Percentiles rank a stretch among this genome's conserved stretches.
These are phyloP conservation scores for Phytophthora citrophthora DNA, from an alignment of 352 stramenopile genomes.

Conservation along the genomic window DNA sequence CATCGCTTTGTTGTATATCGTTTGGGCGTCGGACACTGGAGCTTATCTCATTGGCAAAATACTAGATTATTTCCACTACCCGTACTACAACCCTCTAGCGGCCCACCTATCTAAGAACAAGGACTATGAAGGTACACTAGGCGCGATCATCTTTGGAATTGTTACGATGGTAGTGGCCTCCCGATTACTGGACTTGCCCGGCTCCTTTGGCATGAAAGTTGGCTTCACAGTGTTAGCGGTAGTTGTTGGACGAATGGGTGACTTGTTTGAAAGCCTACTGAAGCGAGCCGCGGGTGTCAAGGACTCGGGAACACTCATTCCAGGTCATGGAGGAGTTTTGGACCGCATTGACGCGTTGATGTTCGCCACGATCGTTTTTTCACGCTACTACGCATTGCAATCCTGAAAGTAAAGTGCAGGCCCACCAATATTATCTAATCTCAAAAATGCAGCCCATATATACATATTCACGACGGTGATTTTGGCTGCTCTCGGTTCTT, in stretches of 20 bases:
- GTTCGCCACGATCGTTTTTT: conserved; percentile 77
- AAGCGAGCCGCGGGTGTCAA: conserved; percentile 95
- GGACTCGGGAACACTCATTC: conserved; percentile 94
- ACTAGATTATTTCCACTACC: conserved; percentile 87
- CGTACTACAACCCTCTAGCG: conserved; percentile 78
- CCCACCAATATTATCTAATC: too few species aligned
- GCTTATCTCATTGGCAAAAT: conserved; percentile 93
- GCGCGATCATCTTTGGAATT: conserved; percentile 78
- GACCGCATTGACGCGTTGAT: conserved; percentile 96
- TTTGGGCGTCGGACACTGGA: conserved; percentile 89
- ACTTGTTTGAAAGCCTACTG: conserved; percentile 96
- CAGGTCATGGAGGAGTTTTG: conserved; percentile 94
- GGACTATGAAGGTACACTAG: conserved; percentile 94
- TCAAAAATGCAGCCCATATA: too few species aligned
- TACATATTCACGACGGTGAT: too few species aligned
- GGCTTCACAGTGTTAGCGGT: conserved; percentile 90
- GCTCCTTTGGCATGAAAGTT: conserved; percentile 75
- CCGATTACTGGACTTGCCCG: conserved; percentile 71
- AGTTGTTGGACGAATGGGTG: conserved; percentile 92
- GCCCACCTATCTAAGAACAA: conserved; percentile 95
- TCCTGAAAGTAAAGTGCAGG: conserved; percentile 10
- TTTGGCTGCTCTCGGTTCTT: too few species aligned
- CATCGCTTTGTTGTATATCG: conserved; percentile 67
- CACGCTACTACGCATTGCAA: conserved; percentile 49
- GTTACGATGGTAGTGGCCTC: conserved; percentile 81